Conservation (phyloP, 306 rosid species). For the Gillenia trifoliata region DNA sequence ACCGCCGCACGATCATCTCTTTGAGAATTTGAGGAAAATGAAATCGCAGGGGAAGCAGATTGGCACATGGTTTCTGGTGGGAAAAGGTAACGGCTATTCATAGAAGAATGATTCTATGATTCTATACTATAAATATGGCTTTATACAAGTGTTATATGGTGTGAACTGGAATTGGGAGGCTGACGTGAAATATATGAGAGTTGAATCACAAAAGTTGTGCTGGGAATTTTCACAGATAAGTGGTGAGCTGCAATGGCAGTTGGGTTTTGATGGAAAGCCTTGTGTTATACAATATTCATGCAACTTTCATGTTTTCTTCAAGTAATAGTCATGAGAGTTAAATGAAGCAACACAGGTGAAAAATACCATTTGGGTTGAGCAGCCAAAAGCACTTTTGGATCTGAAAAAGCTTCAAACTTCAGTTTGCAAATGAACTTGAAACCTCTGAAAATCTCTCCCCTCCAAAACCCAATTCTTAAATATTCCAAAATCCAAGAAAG, state of each 20-base stretch:
- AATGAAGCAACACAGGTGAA: constrained; percentile 6
- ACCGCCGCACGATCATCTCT: constrained; percentile 31
- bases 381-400: constrained; percentile 13
- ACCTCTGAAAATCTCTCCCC: not conserved
- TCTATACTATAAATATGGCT: constrained; percentile 1
- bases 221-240: constrained; percentile 11
- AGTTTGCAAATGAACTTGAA: not conserved
- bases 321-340: constrained; percentile 11
- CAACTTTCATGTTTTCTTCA: constrained; percentile 7
- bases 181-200: constrained; percentile 14
- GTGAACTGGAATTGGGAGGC: constrained; percentile 18
- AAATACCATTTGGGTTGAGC: constrained; percentile 28
- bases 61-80: constrained; percentile 32
- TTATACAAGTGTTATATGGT: not conserved
- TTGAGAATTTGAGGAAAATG: constrained; percentile 39
- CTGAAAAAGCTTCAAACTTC: constrained; percentile 18
- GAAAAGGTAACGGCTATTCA: constrained; percentile 42
- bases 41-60: constrained; percentile 31
- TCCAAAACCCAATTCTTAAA: not conserved
- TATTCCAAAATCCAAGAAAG: not conserved
- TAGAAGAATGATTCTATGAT: not conserved
- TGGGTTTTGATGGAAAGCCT: not conserved
- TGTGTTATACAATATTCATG: not conserved
- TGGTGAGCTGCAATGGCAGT: not conserved
- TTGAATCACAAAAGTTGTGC: constrained; percentile 16